Evolutionary conservation across 1,284 basidiomycete species (phyloP).

Genomic region (Blastosporella zonata): DNA sequence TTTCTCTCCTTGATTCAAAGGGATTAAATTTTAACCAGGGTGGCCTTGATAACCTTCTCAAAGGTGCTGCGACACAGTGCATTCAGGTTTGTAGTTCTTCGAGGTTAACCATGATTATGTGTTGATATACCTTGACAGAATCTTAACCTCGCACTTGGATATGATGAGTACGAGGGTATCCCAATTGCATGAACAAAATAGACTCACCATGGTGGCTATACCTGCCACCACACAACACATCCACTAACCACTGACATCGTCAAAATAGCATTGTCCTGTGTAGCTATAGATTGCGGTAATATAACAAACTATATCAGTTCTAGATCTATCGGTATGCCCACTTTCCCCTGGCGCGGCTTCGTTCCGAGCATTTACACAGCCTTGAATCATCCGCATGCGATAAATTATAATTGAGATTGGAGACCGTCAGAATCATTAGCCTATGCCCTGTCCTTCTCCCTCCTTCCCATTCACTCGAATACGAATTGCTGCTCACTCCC

Average conservation of each 20-base stretch:
- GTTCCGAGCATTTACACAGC: constrained; percentile 14
- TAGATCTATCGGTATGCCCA: too few species aligned
- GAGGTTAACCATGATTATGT: constrained; percentile 7
- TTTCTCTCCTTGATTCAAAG: constrained; percentile 4
- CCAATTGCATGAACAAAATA: constrained; percentile 22
- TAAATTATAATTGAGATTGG: constrained; percentile 3
- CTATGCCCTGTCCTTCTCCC: neutral
- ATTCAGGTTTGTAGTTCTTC: constrained; percentile 63
- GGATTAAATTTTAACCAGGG: constrained; percentile 51
- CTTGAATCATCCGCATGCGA: constrained; percentile 11
- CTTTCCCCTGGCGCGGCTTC: neutral
- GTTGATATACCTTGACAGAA: constrained; percentile 54
- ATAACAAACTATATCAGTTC: neutral
- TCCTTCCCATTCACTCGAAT: neutral
- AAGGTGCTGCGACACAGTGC: constrained; percentile 98
- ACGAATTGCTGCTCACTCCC: neutral
- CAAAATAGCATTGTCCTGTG: neutral
- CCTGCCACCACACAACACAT: neutral
- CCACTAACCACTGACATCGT: neutral
- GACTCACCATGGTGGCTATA: neutral
- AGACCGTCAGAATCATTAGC: neutral
- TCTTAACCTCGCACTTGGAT: constrained; percentile 91
- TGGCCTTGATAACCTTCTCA: constrained; percentile 93
- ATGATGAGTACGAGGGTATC: constrained; percentile 89
- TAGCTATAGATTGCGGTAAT: constrained; percentile 3